Evolutionary conservation across 2,329 filamentous ascomycete genomes (phyloP), one percentile per base, ranked within the genome.

Genomic region (Fusarium sp.): DNA sequence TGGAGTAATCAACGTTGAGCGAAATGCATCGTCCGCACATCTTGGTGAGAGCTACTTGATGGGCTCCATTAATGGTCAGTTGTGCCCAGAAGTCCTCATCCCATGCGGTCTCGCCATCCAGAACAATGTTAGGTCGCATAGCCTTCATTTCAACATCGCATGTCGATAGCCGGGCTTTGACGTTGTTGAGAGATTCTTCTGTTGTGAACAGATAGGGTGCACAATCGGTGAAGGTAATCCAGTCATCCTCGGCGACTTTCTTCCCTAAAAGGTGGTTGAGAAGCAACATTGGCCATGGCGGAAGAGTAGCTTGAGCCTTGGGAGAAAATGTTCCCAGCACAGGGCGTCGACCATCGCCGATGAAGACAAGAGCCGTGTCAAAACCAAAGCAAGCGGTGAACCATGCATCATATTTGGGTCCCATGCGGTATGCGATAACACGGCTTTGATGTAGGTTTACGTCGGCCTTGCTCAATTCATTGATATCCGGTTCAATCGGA

Each of bases 1-100:
- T 93, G 27, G 82, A 78, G 77, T 92, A 93, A 81, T 94, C 90
- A 64, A 94, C 88, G 80, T 93, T 94, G 68, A 94, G 82, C 67
- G 90, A 92, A 35, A 84, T 82, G 79, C 92, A 95, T 42, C 92
- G 85, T 38, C 85, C 86, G 78, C 92, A 94, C 79, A 94, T 93
- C 56, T 88, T 89, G 38, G 91, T 94, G 35, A 94, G 82, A 9
- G 87, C 77, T 11, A 94, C 82, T 44, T 81, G 82, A 9, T 79
- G 77, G 22, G 62, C 35, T 38, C 70, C 68, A 55, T 76, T 69
- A 42, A 92, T 78, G 20, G 80, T 79, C 38, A 94, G 80, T 75
- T 91, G 89, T 5, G 83, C 87, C 92, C 92, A 94, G 76, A 87
- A 93, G 78, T 94, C 92, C 79, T 94, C 92, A 17, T 91, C 90